A percentile compares a stretch with the other conserved stretches of the same genome.
These are phyloP conservation scores for Botrytis fabae DNA, from an alignment of 2,329 filamentous ascomycete genomes.

Conservation along the genomic window DNA sequence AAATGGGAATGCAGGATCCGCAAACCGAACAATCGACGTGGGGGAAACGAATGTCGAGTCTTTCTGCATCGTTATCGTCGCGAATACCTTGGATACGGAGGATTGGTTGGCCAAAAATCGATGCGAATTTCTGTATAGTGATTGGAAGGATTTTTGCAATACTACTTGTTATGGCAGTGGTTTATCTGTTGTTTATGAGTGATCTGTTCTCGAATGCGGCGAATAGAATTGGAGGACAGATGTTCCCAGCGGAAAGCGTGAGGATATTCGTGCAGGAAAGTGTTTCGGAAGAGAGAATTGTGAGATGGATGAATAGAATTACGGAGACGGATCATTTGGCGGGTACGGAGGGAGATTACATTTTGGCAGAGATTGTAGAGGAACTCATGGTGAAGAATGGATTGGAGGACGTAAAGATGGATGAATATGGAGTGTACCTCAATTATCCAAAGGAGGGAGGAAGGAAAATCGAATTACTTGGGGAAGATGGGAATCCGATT, in stretches of 20 bases:
- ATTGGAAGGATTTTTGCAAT: constrained; percentile 73
- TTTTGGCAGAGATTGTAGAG: constrained; percentile 80
- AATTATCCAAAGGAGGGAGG: constrained; percentile 84
- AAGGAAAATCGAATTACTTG: constrained; percentile 77
- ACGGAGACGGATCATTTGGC: constrained; percentile 87
- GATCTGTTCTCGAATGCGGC: constrained; percentile 73
- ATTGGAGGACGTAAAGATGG: constrained; percentile 73
- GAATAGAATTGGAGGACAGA: constrained; percentile 62
- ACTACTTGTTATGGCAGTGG: constrained; percentile 70
- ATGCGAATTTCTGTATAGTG: constrained; percentile 55
- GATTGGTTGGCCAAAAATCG: constrained; percentile 36
- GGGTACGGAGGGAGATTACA: constrained; percentile 90
- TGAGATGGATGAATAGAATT: constrained; percentile 72
- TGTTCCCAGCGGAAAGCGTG: constrained; percentile 83
- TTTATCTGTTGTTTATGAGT: constrained; percentile 84
- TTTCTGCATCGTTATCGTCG: constrained; percentile 38
- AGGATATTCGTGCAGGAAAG: constrained; percentile 71
- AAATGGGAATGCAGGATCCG: constrained; percentile 82
- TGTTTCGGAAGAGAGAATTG: constrained; percentile 68
- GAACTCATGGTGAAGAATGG: constrained; percentile 70
- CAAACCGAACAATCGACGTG: constrained; percentile 44
- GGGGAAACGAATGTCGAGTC: constrained; percentile 42
- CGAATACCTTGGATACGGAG: constrained; percentile 40
- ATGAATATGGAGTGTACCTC: constrained; percentile 84
- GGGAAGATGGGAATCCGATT: constrained; percentile 59